Percentiles rank a stretch among this genome's conserved stretches.
Conservation (phyloP, 163 green algal genomes). For the Prototheca cutis region DNA sequence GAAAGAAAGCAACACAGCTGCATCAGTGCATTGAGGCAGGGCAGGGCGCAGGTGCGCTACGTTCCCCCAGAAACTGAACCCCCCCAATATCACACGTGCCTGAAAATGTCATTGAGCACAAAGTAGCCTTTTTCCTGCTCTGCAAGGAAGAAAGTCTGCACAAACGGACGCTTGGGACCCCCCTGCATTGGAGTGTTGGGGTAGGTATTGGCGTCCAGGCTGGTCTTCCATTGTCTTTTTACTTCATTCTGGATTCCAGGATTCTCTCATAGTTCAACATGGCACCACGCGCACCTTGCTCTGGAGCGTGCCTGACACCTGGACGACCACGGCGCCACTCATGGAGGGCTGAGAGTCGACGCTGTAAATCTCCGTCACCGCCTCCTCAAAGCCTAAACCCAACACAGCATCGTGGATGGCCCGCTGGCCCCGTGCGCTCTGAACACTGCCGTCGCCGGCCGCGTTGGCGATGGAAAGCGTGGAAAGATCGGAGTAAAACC, state of each 20-base stretch:
- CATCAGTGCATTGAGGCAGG: too few species aligned
- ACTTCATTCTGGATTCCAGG: too few species aligned
- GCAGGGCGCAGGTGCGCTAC: not conserved
- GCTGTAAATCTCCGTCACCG: conserved; percentile 43
- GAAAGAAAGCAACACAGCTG: not conserved
- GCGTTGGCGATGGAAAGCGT: conserved; percentile 30
- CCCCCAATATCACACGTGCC: conserved; percentile 3
- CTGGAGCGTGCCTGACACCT: conserved; percentile 41
- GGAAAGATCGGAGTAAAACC: conserved; percentile 66
- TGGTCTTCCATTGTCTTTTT: too few species aligned
- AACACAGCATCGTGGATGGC: conserved; percentile 45
- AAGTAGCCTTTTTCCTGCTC: conserved; percentile 66
- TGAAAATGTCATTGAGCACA: conserved; percentile 74
- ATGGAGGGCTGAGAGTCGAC: conserved; percentile 53
- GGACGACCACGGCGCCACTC: conserved; percentile 49
- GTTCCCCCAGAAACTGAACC: not conserved
- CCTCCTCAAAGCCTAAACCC: conserved; percentile 35
- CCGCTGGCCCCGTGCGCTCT: conserved; percentile 23
- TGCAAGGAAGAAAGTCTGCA: conserved; percentile 74
- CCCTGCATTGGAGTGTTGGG: conserved; percentile 9
- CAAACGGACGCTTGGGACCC: conserved; percentile 38
- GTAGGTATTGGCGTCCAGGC: too few species aligned
- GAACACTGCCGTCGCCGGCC: conserved; percentile 1
- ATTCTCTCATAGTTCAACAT: not conserved
- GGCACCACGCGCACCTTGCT: conserved; percentile 7